Evolutionary conservation across 2,329 filamentous ascomycete genomes (phyloP).

Genomic region (Ophiostoma australiae): DNA sequence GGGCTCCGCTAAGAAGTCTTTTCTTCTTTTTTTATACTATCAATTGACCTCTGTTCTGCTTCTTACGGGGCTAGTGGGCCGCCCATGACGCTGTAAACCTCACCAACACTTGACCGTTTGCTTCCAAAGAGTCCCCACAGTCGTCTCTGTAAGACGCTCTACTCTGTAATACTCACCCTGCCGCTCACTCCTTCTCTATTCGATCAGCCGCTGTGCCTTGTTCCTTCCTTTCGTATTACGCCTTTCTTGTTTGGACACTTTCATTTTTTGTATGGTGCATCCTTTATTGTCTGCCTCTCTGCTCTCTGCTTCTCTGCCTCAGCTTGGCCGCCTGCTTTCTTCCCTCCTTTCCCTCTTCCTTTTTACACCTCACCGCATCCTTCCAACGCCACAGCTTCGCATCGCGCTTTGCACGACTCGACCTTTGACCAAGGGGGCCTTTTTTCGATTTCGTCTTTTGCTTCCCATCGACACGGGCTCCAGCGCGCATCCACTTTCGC

Average conservation of each 20-base stretch:
- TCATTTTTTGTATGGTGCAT: background rate
- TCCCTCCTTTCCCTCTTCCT: background rate
- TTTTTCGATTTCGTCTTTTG: background rate
- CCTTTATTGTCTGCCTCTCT: background rate
- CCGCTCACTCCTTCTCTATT: background rate
- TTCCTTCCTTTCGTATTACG: constrained; percentile 2
- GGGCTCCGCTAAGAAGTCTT: constrained; percentile 18
- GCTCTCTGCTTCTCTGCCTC: background rate
- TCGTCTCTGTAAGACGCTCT: too few relatives aligned
- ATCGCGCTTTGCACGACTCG: background rate
- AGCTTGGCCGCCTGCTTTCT: background rate
- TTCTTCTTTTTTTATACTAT: background rate
- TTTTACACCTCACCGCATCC: background rate
- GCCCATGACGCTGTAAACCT: constrained; percentile 24
- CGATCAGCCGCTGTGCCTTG: constrained; percentile 14
- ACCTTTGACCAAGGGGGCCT: background rate
- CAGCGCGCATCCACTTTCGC: constrained; percentile 8
- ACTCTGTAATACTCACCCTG: background rate
- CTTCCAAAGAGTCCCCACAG: constrained; percentile 9
- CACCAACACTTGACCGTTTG: constrained; percentile 21
- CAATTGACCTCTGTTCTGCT: background rate
- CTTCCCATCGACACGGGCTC: constrained; percentile 2
- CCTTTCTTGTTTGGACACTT: background rate
- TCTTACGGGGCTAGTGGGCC: constrained; percentile 19
- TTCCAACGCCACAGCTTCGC: background rate